Evolutionary conservation across 805 yeast species (phyloP).

Genomic region (Teunomyces pallodes): DNA sequence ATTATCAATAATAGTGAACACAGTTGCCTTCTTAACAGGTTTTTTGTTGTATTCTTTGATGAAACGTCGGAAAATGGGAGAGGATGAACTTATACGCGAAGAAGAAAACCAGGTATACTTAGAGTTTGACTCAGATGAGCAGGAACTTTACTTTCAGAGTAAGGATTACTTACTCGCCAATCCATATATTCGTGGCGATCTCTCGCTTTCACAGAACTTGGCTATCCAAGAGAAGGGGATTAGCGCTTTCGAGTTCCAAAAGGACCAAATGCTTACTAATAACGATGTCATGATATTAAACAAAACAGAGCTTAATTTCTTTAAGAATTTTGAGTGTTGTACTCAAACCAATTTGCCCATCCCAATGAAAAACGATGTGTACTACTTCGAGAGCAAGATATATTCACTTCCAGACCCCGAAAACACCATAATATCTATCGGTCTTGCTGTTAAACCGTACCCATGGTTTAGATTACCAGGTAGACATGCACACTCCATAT

Average conservation of each 20-base stretch:
- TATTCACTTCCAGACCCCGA: slow-evolving; percentile 64
- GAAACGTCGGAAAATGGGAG: slow-evolving; percentile 24
- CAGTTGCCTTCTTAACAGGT: background rate
- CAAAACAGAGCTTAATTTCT: slow-evolving; percentile 58
- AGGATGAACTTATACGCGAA: slow-evolving; percentile 56
- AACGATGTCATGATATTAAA: slow-evolving; percentile 62
- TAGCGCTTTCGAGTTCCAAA: slow-evolving; percentile 82
- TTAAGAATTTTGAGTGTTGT: slow-evolving; percentile 59
- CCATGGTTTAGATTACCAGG: slow-evolving; percentile 95
- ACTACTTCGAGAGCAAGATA: slow-evolving; percentile 85
- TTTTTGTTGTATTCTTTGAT: slow-evolving; percentile 5
- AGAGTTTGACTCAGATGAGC: slow-evolving; percentile 65
- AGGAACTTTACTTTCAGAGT: slow-evolving; percentile 66
- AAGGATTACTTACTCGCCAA: slow-evolving; percentile 43
- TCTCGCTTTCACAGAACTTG: slow-evolving; percentile 57
- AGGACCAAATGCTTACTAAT: slow-evolving; percentile 52
- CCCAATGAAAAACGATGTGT: slow-evolving; percentile 78
- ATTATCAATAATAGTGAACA: background rate
- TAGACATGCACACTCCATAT: slow-evolving; percentile 74
- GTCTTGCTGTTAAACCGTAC: slow-evolving; percentile 82
- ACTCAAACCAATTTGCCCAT: slow-evolving; percentile 81
- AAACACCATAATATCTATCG: slow-evolving; percentile 62
- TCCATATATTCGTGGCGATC: slow-evolving; percentile 40
- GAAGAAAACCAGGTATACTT: slow-evolving; percentile 57
- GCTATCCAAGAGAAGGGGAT: slow-evolving; percentile 85